These are phyloP conservation scores for Tetrapyrgos nigripes DNA, from an alignment of 1,284 basidiomycete species.

Conservation along the genomic window DNA sequence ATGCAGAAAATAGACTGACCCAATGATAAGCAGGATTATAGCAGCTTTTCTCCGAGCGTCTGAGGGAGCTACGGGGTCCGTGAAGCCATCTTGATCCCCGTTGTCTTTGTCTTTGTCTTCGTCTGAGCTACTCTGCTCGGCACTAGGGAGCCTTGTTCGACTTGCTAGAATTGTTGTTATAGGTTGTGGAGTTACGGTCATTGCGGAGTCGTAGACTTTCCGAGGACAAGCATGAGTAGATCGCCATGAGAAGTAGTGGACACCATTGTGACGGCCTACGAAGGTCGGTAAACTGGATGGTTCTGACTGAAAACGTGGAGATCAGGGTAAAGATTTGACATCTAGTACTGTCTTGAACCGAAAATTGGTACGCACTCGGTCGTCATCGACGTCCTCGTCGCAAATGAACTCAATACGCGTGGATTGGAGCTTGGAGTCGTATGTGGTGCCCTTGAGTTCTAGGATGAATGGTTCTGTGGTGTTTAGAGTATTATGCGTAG, in stretches of 20 bases:
- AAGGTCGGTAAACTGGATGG: neutral
- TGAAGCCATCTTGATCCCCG: neutral
- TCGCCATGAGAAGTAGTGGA: neutral
- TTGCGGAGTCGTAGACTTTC: too few species aligned
- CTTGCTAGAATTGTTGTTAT: neutral
- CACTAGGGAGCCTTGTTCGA: neutral
- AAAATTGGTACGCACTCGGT: neutral
- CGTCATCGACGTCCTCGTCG: neutral
- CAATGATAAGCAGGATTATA: neutral
- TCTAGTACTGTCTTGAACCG: too few species aligned
- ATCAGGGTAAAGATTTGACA: neutral
- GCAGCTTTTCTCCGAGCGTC: neutral
- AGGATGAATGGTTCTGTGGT: neutral
- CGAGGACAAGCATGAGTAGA: neutral
- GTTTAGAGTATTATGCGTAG: neutral
- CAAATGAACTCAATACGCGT: neutral
- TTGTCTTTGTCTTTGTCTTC: neutral
- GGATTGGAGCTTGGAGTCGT: neutral
- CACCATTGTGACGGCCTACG: neutral
- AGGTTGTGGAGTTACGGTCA: too few species aligned
- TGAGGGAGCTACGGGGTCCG: neutral
- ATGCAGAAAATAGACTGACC: neutral
- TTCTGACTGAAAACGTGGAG: neutral
- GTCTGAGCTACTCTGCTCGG: neutral
- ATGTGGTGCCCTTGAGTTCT: neutral